Conservation (phyloP, 495 filamentous ascomycete species). For the Hypoxylon fragiforme region DNA sequence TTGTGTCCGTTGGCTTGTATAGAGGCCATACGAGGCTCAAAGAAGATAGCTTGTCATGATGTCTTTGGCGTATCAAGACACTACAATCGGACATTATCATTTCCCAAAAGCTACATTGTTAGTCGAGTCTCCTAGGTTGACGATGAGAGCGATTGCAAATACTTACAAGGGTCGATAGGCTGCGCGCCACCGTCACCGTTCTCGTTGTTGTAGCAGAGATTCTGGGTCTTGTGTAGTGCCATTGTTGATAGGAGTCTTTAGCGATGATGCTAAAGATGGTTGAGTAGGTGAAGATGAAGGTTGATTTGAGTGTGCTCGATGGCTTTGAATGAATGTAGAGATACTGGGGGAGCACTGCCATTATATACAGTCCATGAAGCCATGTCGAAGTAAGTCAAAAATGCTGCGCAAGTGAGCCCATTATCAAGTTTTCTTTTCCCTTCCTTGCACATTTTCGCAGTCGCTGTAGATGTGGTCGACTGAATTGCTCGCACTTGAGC, state of each 20-base stretch:
- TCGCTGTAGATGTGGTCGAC: not conserved
- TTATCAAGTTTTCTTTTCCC: not conserved
- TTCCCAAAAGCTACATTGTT: slow-evolving; percentile 6
- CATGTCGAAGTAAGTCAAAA: not conserved
- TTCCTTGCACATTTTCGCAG: slow-evolving; percentile 3
- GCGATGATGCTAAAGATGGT: not conserved
- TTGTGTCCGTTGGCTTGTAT: not conserved
- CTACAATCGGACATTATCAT: not conserved
- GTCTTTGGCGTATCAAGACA: not conserved
- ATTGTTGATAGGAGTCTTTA: not conserved
- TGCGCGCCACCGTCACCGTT: not conserved
- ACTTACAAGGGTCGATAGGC: slow-evolving; percentile 20
- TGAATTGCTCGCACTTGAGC: slow-evolving; percentile 19
- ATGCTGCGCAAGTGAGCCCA: slow-evolving; percentile 6
- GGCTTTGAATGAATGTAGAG: no score
- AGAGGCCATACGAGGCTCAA: not conserved
- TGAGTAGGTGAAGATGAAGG: no score
- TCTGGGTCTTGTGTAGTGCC: not conserved
- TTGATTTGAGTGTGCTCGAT: no score
- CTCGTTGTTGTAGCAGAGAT: not conserved
- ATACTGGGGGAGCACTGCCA: not conserved
- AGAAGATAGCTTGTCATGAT: not conserved
- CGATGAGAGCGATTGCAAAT: not conserved
- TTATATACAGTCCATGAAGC: slow-evolving; percentile 7
- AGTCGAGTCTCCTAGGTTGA: not conserved